phyloP scores from a whole-genome alignment of 2,329 filamentous ascomycete genomes.

The Delphinella strobiligena region DNA sequence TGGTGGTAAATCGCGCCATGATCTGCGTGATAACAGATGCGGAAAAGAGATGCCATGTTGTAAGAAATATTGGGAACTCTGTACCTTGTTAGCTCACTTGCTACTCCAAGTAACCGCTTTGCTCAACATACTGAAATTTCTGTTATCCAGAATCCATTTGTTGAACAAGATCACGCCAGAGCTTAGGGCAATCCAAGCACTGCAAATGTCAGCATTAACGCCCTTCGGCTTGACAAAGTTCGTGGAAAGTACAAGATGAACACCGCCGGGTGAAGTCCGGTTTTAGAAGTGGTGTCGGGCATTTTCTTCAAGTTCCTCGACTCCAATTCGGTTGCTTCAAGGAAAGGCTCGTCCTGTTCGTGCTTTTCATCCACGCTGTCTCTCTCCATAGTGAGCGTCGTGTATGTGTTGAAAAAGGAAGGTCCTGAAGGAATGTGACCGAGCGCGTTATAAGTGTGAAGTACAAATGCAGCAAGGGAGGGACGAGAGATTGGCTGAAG shows the following conservation, averaged over 20 bases:
- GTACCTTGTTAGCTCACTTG: neutral
- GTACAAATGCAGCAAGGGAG: no score
- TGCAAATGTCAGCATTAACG: constrained; percentile 1
- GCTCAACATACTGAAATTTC: no score
- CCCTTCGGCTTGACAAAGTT: neutral
- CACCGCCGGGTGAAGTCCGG: constrained; percentile 64
- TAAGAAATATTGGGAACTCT: constrained; percentile 12
- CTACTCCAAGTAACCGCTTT: no score
- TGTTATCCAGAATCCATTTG: constrained; percentile 73
- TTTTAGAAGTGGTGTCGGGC: constrained; percentile 34
- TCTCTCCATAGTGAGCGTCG: neutral
- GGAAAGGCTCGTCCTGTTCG: neutral
- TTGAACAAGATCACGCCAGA: constrained; percentile 82
- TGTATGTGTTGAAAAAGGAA: neutral
- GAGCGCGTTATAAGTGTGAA: neutral
- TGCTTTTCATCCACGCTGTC: neutral
- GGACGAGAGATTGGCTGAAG: neutral
- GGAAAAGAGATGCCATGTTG: constrained; percentile 17
- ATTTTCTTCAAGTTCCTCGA: neutral
- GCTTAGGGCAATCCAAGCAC: constrained; percentile 69
- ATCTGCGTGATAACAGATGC: constrained; percentile 16
- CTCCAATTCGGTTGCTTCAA: neutral
- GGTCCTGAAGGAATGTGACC: neutral
- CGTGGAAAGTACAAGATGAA: constrained; percentile 56
- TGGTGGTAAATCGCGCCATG: constrained; percentile 13